These are phyloP conservation scores for Silene uniflora DNA, from an alignment of 148 eudicot species.

Conservation along the genomic window DNA sequence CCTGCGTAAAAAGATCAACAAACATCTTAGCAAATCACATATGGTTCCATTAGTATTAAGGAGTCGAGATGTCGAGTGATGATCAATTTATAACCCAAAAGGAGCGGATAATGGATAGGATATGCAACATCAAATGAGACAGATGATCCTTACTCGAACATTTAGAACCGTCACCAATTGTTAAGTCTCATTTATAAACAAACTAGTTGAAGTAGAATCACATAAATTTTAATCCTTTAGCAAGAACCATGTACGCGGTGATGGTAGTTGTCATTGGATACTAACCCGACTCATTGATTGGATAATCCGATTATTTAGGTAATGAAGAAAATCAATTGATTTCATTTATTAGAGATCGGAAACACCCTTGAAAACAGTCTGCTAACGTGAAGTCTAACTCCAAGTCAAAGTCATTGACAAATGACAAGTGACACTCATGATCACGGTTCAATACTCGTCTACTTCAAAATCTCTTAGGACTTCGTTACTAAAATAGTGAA, in stretches of 20 bases:
- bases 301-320: background rate
- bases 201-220: no score
- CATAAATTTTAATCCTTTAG: no score
- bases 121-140: background rate
- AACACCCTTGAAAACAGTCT: background rate
- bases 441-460: no score
- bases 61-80: no score
- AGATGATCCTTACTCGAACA: background rate
- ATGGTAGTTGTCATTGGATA: no score
- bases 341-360: background rate
- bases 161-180: background rate
- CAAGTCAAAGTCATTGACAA: background rate
- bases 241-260: no score
- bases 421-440: background rate
- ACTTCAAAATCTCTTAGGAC: no score
- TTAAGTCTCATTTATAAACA: background rate
- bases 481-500: no score
- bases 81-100: no score
- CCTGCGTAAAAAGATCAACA: constrained; percentile 34
- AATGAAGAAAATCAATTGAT: background rate
- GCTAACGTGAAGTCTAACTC: background rate
- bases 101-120: no score
- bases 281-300: background rate
- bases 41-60: no score
- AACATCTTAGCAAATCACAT: background rate